Conservation (phyloP, 2,329 filamentous ascomycete species). For the Parastagonospora avenae region DNA sequence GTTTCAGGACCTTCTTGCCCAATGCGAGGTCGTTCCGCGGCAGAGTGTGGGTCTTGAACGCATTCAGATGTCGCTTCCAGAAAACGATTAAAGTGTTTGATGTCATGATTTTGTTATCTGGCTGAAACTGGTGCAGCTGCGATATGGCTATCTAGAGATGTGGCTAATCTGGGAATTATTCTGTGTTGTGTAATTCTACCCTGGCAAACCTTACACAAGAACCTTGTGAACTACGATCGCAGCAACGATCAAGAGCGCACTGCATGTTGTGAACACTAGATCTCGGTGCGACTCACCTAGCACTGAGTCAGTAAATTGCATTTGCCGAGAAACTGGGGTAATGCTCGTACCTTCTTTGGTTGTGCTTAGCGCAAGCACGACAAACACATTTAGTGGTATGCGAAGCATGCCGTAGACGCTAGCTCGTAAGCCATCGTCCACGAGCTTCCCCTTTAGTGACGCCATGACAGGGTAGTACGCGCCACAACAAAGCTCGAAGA, state of each 20-base stretch:
- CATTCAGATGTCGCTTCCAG: background rate
- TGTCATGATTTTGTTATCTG: constrained; percentile 10
- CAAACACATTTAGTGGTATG: constrained; percentile 60
- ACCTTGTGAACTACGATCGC: constrained; percentile 34
- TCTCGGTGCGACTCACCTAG: constrained; percentile 38
- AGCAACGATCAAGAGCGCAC: constrained; percentile 33
- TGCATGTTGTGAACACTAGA: constrained; percentile 37
- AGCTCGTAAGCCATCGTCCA: constrained; percentile 61
- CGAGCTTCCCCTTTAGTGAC: constrained; percentile 59
- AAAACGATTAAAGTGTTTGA: constrained; percentile 4
- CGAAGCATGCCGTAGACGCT: constrained; percentile 63
- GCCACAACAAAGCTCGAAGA: constrained; percentile 63
- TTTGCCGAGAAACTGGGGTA: background rate
- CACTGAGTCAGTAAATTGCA: constrained; percentile 9
- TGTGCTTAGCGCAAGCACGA: constrained; percentile 39
- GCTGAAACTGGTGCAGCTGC: background rate
- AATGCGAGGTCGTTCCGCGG: background rate
- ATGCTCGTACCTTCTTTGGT: constrained; percentile 35
- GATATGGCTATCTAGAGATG: background rate
- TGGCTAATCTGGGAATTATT: background rate
- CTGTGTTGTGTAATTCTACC: background rate
- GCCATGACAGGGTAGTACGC: constrained; percentile 64
- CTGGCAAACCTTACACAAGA: constrained; percentile 16
- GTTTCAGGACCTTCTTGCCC: constrained; percentile 9
- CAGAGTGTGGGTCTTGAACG: background rate